Evolutionary conservation across 352 stramenopile species (phyloP).

Genomic region (Phytophthora hybrid): DNA sequence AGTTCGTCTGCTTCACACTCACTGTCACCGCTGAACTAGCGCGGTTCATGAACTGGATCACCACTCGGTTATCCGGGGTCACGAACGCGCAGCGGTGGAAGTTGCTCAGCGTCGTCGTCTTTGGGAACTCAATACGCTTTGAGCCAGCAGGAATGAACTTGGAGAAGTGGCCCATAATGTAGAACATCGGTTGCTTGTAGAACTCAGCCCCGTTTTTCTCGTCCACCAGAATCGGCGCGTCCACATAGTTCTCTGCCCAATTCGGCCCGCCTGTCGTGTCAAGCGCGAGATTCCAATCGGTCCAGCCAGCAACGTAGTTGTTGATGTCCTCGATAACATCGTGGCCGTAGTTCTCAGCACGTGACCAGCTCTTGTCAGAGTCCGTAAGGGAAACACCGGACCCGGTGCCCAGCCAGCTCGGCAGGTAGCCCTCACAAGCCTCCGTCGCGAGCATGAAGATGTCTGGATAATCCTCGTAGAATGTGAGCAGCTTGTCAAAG

Average conservation of each 20-base stretch:
- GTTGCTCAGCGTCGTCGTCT: slow-evolving; percentile 40
- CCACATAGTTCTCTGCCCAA: slow-evolving; percentile 75
- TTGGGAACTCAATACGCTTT: slow-evolving; percentile 46
- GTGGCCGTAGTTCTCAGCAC: slow-evolving; percentile 78
- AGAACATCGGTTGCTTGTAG: slow-evolving; percentile 88
- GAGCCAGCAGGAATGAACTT: slow-evolving; percentile 69
- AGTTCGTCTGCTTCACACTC: slow-evolving; percentile 39
- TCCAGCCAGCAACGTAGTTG: slow-evolving; percentile 82
- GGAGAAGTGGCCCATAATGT: slow-evolving; percentile 77
- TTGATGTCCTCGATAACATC: slow-evolving; percentile 90
- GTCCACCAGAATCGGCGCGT: slow-evolving; percentile 78
- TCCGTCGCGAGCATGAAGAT: slow-evolving; percentile 87
- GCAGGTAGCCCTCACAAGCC: slow-evolving; percentile 69
- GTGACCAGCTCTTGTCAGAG: slow-evolving; percentile 56
- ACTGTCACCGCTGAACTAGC: slow-evolving; percentile 42
- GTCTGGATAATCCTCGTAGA: slow-evolving; percentile 61
- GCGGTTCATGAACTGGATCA: slow-evolving; percentile 54
- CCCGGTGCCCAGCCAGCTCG: slow-evolving; percentile 54
- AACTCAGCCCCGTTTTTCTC: slow-evolving; percentile 63
- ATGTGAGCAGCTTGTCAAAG: slow-evolving; percentile 54
- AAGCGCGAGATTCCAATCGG: slow-evolving; percentile 90
- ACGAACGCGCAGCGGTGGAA: slow-evolving; percentile 53
- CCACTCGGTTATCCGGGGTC: slow-evolving; percentile 52
- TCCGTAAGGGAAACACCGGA: slow-evolving; percentile 48
- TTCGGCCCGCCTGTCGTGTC: slow-evolving; percentile 76